A percentile compares a stretch with the other conserved stretches of the same genome.
Conservation (phyloP, 2,329 filamentous ascomycete genomes). For the Amesomyces nigricolor region DNA sequence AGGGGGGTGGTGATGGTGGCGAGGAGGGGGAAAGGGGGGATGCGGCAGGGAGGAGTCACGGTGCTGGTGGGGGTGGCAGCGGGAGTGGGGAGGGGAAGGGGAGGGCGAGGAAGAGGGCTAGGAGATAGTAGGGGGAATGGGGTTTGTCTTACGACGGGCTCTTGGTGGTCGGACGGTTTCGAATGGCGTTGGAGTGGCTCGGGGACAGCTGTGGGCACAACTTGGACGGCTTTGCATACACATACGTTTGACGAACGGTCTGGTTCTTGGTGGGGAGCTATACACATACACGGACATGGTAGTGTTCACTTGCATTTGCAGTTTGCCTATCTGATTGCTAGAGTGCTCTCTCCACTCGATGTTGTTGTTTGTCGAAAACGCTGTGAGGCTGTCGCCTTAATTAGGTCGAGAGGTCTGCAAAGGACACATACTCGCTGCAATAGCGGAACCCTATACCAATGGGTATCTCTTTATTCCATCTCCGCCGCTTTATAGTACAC, state of each 20-base stretch:
- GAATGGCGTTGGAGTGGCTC: not conserved
- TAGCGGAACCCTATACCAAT: no score
- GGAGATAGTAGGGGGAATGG: constrained; percentile 8
- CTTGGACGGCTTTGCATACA: not conserved
- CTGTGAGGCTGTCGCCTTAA: no score
- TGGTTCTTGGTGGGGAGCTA: not conserved
- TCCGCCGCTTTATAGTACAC: no score
- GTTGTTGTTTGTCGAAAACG: no score
- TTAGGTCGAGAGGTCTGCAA: no score
- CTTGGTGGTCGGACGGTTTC: not conserved
- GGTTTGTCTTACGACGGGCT: not conserved
- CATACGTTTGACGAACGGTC: not conserved
- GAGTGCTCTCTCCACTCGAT: no score
- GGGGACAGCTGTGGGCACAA: not conserved
- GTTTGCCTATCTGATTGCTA: no score
- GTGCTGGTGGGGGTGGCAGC: constrained; percentile 33
- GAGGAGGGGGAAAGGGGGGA: constrained; percentile 31
- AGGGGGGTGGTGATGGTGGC: constrained; percentile 13
- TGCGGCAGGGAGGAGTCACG: constrained; percentile 36
- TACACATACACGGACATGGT: no score
- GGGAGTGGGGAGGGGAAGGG: constrained; percentile 30
- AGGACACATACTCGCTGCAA: no score
- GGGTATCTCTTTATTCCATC: no score
- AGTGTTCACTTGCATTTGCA: no score
- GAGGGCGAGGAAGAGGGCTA: constrained; percentile 21